Evolutionary conservation across 1,284 basidiomycete genomes (phyloP), one percentile per base, ranked within the genome.

Genomic region (Trichosporon faecale): DNA sequence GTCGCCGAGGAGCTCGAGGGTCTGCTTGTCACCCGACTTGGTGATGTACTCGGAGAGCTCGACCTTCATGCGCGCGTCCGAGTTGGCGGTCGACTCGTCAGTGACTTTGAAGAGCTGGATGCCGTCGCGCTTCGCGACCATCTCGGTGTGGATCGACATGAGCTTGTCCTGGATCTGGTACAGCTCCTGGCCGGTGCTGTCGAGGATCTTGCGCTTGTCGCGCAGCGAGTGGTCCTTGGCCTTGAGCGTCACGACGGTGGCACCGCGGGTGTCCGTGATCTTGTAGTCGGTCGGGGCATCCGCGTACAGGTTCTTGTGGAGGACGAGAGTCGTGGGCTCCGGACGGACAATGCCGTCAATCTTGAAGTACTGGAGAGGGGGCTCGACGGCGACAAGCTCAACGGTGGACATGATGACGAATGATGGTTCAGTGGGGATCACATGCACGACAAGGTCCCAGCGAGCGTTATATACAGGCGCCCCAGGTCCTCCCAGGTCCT

Each of bases 291-390:
- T 61, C 6, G 57, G 57, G 6, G 27, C 27, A 27, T 61, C 57
- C 27, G 57, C 57, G 57, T 61, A 61, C 16, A 61, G 27, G 57
- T 61, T 61, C 57, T 61, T 61, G 57, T 31, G 57, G 1, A 61
- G 57, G 29, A 61, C 29, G 7, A 61, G 57, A 2, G 57, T 61
- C 29, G 57, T 61, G 57, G 29, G 29, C 29, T 52, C 49, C 21
- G 49, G 23, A 18, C 49, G 49, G 49, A 52, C 40, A 18, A 44
- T 44, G 40, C 40, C 40, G 18, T 44, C 18, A 8, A 44, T 44
- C 40, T 44, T 44, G 40, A 44, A 44, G 40, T n/a, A 44, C 40
- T 44, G 18, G 18, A 44, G 40, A n/a, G 40, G 40, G 18, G 40
- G 40, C 18, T 44, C 18, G 40, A 44, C 40, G 40, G 40, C 40